A percentile compares a stretch with the other conserved stretches of the same genome.
These are phyloP conservation scores for Eucalyptus pauciflora DNA, from an alignment of 345 rosid genomes.

Conservation along the genomic window DNA sequence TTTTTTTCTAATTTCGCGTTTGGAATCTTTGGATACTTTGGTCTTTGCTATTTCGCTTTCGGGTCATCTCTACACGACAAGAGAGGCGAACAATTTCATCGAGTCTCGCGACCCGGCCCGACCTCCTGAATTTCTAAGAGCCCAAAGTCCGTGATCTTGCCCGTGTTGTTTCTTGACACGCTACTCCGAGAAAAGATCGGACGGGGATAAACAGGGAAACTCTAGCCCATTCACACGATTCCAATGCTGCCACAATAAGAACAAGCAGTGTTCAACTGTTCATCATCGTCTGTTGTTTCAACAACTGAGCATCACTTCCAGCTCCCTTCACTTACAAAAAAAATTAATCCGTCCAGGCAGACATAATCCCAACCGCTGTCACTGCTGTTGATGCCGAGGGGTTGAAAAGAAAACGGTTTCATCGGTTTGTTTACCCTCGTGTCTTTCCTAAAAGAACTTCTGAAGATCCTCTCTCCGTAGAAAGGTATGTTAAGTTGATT, in stretches of 20 bases:
- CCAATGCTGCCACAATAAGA: neutral
- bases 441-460: neutral
- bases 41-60: neutral
- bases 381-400: neutral
- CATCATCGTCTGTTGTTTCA: neutral
- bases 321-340: neutral
- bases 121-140: neutral
- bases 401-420: neutral
- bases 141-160: too few relatives aligned
- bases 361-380: neutral
- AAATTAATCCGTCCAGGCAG: neutral
- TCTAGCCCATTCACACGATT: neutral
- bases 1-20: neutral
- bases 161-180: neutral
- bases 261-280: neutral
- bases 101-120: too few relatives aligned
- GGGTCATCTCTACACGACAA: neutral
- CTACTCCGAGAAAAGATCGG: neutral
- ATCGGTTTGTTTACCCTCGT: too few relatives aligned
- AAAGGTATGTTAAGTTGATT: neutral
- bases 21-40: neutral
- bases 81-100: too few relatives aligned
- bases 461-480: neutral
- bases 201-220: neutral
- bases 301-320: neutral